Evolutionary conservation across 768 basidiomycete species (phyloP), one percentile per base, ranked within the genome.

Genomic region (Arthromyces matolae): DNA sequence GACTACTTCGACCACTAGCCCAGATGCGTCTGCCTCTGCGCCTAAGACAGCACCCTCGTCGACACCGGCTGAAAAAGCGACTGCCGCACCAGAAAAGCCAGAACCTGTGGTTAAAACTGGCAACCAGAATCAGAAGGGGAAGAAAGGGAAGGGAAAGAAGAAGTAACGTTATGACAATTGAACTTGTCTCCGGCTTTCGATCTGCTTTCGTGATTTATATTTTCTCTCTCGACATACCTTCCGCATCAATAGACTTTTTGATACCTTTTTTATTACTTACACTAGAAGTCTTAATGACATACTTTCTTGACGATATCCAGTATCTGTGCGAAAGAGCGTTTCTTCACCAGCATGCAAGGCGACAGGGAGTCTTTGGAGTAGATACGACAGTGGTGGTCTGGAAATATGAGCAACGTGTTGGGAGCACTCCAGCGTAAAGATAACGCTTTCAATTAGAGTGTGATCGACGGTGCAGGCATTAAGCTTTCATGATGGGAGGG

Each of bases 91-190:
- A 40, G 53, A 49, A 41, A 57, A 59, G 24, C 37, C 46, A 28
- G 56, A 59, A 6, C 51, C 55, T 38, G 42, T 37, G 13, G 42
- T 27, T 12, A 59, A 60, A 38, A 40, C 51, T 32, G 41, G 34
- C 22, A 46, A 47, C 39, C 47, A 43, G 41, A 52, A 55, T 23
- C 48, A 57, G 46, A 60, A 60, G 18, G 56, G 49, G n/a, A 59
- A 59, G 27, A 60, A 60, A 16, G 57, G 57, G 16, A 60, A 57
- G 39, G 55, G 53, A 13, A 56, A 56, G 25, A 53, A 53, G 16
- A 57, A 45, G 31, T 57, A 50, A 18, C 50, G 47, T 39, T 36
- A 45, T 41, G 24, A 41, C 5, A 5, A 8, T 39, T 16, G 19
- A 9, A 23, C 6, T 32, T 43, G 33, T 38, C 36, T 19, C 35